Evolutionary conservation across 1,284 basidiomycete species (phyloP).

Genomic region (Baeospora myosura): DNA sequence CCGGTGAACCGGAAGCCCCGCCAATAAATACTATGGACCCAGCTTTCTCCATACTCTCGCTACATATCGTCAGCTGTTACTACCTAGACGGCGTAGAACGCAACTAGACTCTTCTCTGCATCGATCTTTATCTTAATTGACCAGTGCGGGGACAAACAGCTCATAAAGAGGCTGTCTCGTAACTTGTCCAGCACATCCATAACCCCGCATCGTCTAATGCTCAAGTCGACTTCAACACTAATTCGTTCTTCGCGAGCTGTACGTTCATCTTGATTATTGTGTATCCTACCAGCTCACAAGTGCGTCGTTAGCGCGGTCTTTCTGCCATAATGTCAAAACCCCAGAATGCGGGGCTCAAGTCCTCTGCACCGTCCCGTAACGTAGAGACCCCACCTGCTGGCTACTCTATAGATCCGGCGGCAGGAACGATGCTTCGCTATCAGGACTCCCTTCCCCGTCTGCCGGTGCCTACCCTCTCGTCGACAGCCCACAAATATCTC

Average conservation of each 20-base stretch:
- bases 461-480: slow-evolving; percentile 77
- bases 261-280: neutral
- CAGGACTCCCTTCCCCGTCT: slow-evolving; percentile 76
- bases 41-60: neutral
- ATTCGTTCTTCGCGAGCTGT: neutral
- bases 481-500: slow-evolving; percentile 82
- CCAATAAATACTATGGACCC: neutral
- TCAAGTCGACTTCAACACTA: neutral
- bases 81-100: neutral
- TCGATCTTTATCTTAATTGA: too few species aligned
- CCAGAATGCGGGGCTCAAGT: slow-evolving; percentile 11
- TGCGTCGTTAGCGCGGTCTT: neutral
- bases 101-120: neutral
- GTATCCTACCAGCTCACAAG: neutral
- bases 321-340: slow-evolving; percentile 11
- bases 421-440: slow-evolving; percentile 71
- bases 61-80: neutral
- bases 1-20: neutral
- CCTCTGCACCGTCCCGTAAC: slow-evolving; percentile 7
- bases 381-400: slow-evolving; percentile 16
- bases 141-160: too few species aligned
- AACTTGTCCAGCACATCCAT: neutral
- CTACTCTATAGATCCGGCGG: slow-evolving; percentile 31
- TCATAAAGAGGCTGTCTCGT: too few species aligned
- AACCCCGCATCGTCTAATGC: neutral